Evolutionary conservation across 345 rosid genomes (phyloP).

Genomic region (Sisymbrium altissimum): DNA sequence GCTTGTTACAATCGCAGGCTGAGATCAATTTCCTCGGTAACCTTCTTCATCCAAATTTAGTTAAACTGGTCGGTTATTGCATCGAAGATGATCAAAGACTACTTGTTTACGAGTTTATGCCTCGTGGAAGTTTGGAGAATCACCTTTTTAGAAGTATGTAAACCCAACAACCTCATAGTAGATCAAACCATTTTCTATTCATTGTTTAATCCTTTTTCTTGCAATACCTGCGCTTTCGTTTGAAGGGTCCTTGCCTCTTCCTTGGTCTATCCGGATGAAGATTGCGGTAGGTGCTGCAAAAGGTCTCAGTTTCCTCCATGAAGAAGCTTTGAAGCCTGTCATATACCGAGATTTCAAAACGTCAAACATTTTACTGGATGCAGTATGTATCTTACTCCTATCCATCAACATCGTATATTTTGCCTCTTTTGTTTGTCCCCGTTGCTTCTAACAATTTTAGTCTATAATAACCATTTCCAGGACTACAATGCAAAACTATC

Average conservation of each 20-base stretch:
- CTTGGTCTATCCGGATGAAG: conserved; percentile 83
- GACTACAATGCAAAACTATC: conserved; percentile 96
- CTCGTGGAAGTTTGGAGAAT: conserved; percentile 68
- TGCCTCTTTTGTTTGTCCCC: no score
- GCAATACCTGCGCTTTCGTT: neutral
- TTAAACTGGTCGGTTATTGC: conserved; percentile 55
- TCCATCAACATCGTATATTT: neutral
- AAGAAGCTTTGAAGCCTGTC: conserved; percentile 75
- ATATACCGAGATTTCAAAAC: conserved; percentile 87
- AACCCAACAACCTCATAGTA: neutral
- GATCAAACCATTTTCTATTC: neutral
- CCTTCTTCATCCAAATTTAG: conserved; percentile 55
- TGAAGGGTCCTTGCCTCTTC: conserved; percentile 79
- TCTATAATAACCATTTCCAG: conserved; percentile 34
- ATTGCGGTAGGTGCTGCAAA: conserved; percentile 84
- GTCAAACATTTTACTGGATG: conserved; percentile 74
- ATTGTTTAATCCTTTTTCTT: neutral
- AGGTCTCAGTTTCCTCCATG: conserved; percentile 81
- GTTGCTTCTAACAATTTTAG: no score
- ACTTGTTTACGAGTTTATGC: conserved; percentile 65
- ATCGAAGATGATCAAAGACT: conserved; percentile 65
- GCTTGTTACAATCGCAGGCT: conserved; percentile 48
- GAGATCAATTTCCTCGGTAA: conserved; percentile 72
- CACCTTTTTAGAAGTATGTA: conserved; percentile 60
- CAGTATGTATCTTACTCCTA: conserved; percentile 42